Percentiles rank a stretch among this genome's conserved stretches.
Conservation (phyloP, 1,139 yeast genomes). For the Diutina catenulata region DNA sequence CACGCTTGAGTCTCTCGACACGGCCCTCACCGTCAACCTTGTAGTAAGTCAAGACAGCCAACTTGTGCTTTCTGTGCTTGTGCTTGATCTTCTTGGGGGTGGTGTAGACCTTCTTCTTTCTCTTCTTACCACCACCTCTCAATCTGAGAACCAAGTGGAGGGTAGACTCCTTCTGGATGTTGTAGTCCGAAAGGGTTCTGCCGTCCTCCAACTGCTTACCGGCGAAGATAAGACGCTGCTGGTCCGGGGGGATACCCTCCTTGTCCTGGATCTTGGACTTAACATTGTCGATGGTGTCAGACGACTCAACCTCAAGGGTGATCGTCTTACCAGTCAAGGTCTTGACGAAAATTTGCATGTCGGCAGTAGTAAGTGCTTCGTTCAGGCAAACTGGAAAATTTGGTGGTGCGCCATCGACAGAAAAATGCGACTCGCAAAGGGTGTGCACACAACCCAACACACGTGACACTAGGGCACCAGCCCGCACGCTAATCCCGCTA, state of each 20-base stretch:
- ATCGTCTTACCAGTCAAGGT: constrained; percentile 98
- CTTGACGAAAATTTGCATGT: constrained; percentile 98
- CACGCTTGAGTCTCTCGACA: constrained; percentile 98
- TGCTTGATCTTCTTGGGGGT: constrained; percentile 99
- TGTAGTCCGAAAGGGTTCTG: constrained; percentile 98
- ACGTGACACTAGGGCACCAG: no score
- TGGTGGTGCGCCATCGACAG: no score
- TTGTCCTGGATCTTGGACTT: constrained; percentile 98
- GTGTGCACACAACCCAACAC: no score
- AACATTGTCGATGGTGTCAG: constrained; percentile 98
- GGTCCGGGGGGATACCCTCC: constrained; percentile 99
- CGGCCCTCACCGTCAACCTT: constrained; percentile 98
- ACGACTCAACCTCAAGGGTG: constrained; percentile 97
- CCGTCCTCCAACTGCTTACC: constrained; percentile 99
- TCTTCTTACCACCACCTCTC: constrained; percentile 99
- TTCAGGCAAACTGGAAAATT: constrained; percentile 5
- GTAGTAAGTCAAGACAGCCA: constrained; percentile 99
- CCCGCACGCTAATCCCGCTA: no score
- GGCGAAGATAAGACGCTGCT: constrained; percentile 98
- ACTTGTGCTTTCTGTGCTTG: constrained; percentile 98
- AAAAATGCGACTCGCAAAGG: no score
- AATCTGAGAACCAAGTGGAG: constrained; percentile 95
- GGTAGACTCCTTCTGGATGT: constrained; percentile 99
- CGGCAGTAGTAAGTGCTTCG: constrained; percentile 17
- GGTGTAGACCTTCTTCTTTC: constrained; percentile 98